Evolutionary conservation across 176 grass and related monocot genomes (phyloP), one percentile per base, ranked within the genome.

Genomic region (Aegilops bicornis): DNA sequence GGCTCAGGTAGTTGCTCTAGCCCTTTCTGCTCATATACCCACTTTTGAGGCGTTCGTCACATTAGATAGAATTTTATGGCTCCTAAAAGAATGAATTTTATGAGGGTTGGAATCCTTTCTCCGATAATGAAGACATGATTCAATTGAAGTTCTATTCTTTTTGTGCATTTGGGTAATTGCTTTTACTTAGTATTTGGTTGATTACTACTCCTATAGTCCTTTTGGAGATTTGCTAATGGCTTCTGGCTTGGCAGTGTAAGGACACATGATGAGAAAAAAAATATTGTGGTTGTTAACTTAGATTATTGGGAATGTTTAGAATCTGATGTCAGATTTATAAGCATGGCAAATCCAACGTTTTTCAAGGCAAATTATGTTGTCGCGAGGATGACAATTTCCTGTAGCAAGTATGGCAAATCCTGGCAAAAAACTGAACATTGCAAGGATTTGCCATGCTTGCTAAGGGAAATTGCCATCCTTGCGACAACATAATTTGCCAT

Each of bases 1-100:
- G 74, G 97, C 97, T 58, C 90, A 96, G 93, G 96, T 96, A 54
- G 16, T 35, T 88, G 15, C 80, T 79, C 29, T 56, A 76, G 13
- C 33, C 77, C 47, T 84, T 65, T 66, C 22, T 29, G 14, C 42
- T 83, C 42, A 20, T 59, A 71, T 56, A 42, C 17, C 22, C 74
- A 35, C 64, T 70, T 71, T 48, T 69, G 32, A 48, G 60, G 70
- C 35, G 62, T 22, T 71, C 45, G 30, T 89, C 22, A 12, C 32
- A 24, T 42, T 52, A 76, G 31, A 52, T 76, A 42, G 79, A 58
- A 56, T 35, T 30, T 59, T 22, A 59, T 8, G 54, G 19, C 7
- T 59, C 17, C 54, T 59, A 54, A 6, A 48, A 48, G 15, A 16
- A 50, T 50, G 47, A 50, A 54, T 37, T 58, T 24, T 25, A 45